Base-by-base conservation (phyloP, 2,329 filamentous ascomycete species). In the Cercospora beticola region DNA sequence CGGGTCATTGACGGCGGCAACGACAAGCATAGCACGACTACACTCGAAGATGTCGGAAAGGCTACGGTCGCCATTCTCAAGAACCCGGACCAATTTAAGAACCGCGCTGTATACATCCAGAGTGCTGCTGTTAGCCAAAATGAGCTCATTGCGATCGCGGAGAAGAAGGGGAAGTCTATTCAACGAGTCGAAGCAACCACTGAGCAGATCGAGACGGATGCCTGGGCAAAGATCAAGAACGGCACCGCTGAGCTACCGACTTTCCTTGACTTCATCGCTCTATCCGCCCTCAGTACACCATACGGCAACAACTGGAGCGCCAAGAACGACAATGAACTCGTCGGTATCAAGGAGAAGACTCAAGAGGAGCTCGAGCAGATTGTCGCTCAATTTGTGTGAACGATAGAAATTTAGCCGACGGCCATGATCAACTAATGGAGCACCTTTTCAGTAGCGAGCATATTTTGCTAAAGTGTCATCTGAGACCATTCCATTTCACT, bases 31-130 rank as follows among this genome's bases (percentile, higher is more conserved):
- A 79, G 75, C 61, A 72, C 74, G 7, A 79, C 79, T 14, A 68
- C 72, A 1, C 73, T 80, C 12, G 46, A 69, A 0, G 74, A 76
- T 28, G 70, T 81, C n/a, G 79, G 74, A 4, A 78, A 75, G 56
- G 78, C 76, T 8, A 77, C 79, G 2, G 74, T 75, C 5, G 76
- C 74, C 6, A 72, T 80, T 12, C 70, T 82, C 43, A 68, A 75
- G 56, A 66, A 80, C 28, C 76, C 74, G 2, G 76, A 74, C 7
- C 72, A 79, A 67, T 81, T 80, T 0, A 75, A 70, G 43, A 79
- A 82, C 63, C 76, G 78, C 23, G 67, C 74, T 16, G 74, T 82
- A 8, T 78, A 79, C 57, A 69, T 82, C n/a, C 79, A 82, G 26
- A 76, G 74, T 57, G 71, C 75, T 5, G 68, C 74, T 0, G 59